phyloP scores from a whole-genome alignment of 345 rosid genomes.

The Sonneratia caseolaris region DNA sequence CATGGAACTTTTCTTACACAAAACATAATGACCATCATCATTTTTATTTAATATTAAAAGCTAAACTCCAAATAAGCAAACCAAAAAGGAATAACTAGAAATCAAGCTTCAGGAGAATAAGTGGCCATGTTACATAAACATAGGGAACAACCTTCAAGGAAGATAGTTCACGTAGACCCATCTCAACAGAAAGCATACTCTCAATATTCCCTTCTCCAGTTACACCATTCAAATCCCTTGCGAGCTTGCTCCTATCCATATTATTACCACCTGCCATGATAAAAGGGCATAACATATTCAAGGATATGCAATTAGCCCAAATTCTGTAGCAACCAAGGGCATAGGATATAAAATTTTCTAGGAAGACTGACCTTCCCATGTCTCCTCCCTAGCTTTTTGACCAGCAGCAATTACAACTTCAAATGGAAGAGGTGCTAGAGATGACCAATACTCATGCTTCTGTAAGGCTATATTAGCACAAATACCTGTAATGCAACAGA shows the following conservation, averaged over 20 bases:
- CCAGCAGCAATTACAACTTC: slow-evolving; percentile 96
- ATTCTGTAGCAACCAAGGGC: not conserved
- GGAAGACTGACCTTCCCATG: slow-evolving; percentile 22
- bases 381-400: slow-evolving; percentile 83
- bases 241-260: slow-evolving; percentile 40
- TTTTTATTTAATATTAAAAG: not conserved
- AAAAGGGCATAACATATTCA: not conserved
- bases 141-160: slow-evolving; percentile 60
- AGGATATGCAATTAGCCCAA: not conserved
- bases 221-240: slow-evolving; percentile 59
- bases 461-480: slow-evolving; percentile 73
- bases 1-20: not conserved
- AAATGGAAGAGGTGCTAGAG: slow-evolving; percentile 93
- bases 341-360: not conserved
- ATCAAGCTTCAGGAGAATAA: slow-evolving; percentile 5
- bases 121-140: not conserved
- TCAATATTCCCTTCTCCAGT: slow-evolving; percentile 98
- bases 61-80: not conserved
- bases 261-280: slow-evolving; percentile 35
- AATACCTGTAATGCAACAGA: slow-evolving; percentile 22
- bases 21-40: not conserved
- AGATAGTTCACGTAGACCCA: slow-evolving; percentile 90
- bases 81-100: not conserved
- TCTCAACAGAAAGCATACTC: slow-evolving; percentile 96
- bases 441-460: slow-evolving; percentile 88